These are phyloP conservation scores for Besnoitia besnoiti DNA, from an alignment of 169 alveolate species.

Conservation along the genomic window DNA sequence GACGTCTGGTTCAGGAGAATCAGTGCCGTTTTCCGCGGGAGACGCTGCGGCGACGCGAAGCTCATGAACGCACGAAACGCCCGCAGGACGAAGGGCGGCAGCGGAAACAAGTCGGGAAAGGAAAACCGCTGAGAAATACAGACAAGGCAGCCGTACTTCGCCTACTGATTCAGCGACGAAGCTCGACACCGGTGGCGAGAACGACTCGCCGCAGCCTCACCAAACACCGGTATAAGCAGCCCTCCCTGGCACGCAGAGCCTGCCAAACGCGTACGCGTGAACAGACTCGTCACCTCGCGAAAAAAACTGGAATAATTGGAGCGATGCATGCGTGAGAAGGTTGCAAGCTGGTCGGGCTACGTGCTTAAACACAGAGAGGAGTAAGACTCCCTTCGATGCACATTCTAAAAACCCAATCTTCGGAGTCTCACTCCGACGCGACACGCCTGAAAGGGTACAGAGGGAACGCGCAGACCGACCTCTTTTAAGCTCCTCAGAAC, in stretches of 20 bases:
- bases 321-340: no score
- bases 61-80: conserved; percentile 14
- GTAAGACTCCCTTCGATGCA: no score
- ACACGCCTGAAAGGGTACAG: no score
- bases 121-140: conserved; percentile 9
- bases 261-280: not conserved
- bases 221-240: not conserved
- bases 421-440: no score
- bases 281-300: not conserved
- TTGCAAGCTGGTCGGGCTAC: no score
- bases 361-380: no score
- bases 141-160: no score
- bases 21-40: conserved; percentile 26
- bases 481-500: not conserved
- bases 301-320: not conserved
- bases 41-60: not conserved
- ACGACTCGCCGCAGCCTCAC: not conserved
- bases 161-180: not conserved
- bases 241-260: not conserved
- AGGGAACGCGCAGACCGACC: not conserved
- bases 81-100: conserved; percentile 43
- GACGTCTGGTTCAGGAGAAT: conserved; percentile 14
- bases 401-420: no score
- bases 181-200: not conserved
- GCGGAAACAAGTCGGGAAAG: not conserved